Evolutionary conservation across 1,139 yeast species (phyloP).

Genomic region (Meyerozyma elateridarum): DNA sequence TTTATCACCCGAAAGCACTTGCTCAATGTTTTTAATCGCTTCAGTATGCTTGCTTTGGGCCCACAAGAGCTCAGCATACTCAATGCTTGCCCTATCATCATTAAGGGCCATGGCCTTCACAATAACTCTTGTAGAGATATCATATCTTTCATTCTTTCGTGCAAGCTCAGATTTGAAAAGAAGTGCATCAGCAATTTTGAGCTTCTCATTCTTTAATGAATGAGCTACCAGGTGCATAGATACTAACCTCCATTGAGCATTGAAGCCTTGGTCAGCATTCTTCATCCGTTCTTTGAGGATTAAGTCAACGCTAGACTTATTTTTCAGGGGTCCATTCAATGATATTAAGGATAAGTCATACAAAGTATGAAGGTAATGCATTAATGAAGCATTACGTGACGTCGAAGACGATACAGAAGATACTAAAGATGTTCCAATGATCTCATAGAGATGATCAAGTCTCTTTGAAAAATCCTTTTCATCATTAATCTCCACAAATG

Average conservation of each 20-base stretch:
- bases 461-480: conserved; percentile 27
- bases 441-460: conserved; percentile 47
- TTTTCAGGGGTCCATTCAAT: conserved; percentile 10
- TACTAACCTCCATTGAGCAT: conserved; percentile 56
- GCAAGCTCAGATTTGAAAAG: conserved; percentile 63
- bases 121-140: conserved; percentile 68
- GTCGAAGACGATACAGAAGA: conserved; percentile 60
- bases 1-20: conserved; percentile 25
- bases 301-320: conserved; percentile 14
- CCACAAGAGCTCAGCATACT: conserved; percentile 85
- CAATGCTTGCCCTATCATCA: conserved; percentile 58
- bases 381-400: conserved; percentile 48
- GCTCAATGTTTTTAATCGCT: conserved; percentile 66
- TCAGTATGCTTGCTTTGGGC: conserved; percentile 84
- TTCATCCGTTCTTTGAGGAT: conserved; percentile 37
- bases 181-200: conserved; percentile 43
- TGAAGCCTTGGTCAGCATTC: conserved; percentile 59
- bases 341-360: conserved; percentile 52
- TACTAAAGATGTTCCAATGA: conserved; percentile 60
- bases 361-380: conserved; percentile 67
- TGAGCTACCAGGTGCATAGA: conserved; percentile 57
- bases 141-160: conserved; percentile 63
- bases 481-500: conserved; percentile 54
- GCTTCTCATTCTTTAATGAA: conserved; percentile 29
- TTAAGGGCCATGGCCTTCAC: conserved; percentile 58